Evolutionary conservation across 805 yeast species (phyloP), one percentile per base, ranked within the genome.

Genomic region (Metschnikowia sp.): DNA sequence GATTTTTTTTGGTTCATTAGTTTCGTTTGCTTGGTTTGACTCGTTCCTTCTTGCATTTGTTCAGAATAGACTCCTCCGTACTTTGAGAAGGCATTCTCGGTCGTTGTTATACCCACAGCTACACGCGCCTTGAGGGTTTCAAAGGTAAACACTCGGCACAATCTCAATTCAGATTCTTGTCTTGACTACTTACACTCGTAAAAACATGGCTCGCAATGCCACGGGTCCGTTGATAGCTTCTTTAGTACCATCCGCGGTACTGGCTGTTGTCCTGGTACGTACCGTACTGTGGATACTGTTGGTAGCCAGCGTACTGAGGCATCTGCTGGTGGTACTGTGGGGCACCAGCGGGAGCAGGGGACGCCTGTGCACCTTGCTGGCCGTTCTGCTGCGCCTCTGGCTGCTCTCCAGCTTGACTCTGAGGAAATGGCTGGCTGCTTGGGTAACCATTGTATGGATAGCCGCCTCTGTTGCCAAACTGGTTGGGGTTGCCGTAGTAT

Each of bases 231-330:
- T 22, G 26, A 7, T 22, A n/a, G 32, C 40, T n/a, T 22, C 36
- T 45, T 49, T 68, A 72, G 55, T 71, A 72, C 77, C 77, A 72
- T 40, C 74, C 74, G 51, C 76, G 69, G 60, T 70, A 70, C 53
- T 71, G 75, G 50, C 61, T 61, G 57, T 60, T 60, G 49, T 71
- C 76, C 55, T 71, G 77, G 60, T 71, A 72, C 51, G 74, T 67
- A 36, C 68, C 74, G 53, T 71, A 72, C 59, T 72, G 77, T 10
- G 77, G 76, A 59, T 71, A 72, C 57, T 72, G 77, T 57, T 72
- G 77, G 56, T 71, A 72, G n/a, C 64, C 75, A 37, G 69, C 75
- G 54, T 68, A 72, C 59, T 72, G 75, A 28, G 75, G 76, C 48
- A 64, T 62, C 57, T 72, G 76, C 48, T 67, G 70, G 29, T 66